Conservation (phyloP, 2,329 filamentous ascomycete species). For the Curvularia eragrostidis region DNA sequence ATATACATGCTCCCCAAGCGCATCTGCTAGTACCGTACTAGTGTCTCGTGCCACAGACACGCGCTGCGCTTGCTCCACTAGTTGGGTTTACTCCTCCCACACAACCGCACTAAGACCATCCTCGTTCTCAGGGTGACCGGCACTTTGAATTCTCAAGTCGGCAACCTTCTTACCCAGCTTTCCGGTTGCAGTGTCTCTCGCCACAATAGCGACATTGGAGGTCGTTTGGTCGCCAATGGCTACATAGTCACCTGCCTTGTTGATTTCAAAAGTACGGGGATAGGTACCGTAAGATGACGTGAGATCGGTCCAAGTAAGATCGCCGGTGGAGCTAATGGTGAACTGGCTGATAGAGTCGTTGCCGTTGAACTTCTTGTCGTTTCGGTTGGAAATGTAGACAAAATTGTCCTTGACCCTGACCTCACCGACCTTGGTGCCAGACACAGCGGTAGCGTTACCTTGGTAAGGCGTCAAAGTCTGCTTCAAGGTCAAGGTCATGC, state of each 20-base stretch:
- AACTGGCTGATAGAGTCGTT: constrained; percentile 47
- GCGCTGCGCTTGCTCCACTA: neutral
- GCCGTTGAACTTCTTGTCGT: constrained; percentile 46
- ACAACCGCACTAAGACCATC: constrained; percentile 46
- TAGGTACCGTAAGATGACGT: constrained; percentile 44
- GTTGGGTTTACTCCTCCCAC: constrained; percentile 38
- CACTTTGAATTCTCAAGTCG: constrained; percentile 33
- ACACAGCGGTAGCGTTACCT: constrained; percentile 35
- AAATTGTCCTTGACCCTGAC: constrained; percentile 44
- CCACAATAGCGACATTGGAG: constrained; percentile 43
- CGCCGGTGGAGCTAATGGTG: constrained; percentile 38
- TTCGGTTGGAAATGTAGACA: constrained; percentile 46
- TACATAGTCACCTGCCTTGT: constrained; percentile 40
- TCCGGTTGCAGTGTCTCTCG: constrained; percentile 37
- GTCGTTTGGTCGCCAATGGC: constrained; percentile 45
- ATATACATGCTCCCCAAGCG: neutral
- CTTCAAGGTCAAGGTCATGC: constrained; percentile 39
- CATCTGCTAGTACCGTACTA: too few species aligned
- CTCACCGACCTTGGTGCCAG: constrained; percentile 44
- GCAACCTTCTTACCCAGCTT: constrained; percentile 36
- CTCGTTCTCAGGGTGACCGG: constrained; percentile 39
- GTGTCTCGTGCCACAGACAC: too few species aligned
- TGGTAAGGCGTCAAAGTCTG: constrained; percentile 45
- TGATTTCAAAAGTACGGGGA: constrained; percentile 47
- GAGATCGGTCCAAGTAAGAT: constrained; percentile 36